These are phyloP conservation scores for Phyllostachys edulis DNA, from an alignment of 176 grass and related monocot genomes.

Conservation along the genomic window DNA sequence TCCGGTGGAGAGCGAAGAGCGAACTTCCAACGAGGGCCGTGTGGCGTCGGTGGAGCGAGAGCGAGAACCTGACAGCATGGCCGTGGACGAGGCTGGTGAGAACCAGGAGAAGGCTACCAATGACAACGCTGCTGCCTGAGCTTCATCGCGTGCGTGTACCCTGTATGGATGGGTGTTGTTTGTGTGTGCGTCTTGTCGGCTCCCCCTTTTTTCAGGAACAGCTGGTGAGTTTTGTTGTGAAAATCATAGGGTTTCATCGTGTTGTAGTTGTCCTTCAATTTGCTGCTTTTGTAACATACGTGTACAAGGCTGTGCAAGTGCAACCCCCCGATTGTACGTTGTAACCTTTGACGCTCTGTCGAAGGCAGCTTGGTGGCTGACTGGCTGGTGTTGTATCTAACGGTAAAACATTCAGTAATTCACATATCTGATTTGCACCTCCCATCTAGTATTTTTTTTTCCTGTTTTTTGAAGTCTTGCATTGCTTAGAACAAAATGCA, in stretches of 20 bases:
- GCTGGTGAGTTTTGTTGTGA: slow-evolving; percentile 57
- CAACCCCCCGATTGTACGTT: slow-evolving; percentile 14
- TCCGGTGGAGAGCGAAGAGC: slow-evolving; percentile 60
- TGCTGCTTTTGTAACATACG: slow-evolving; percentile 26
- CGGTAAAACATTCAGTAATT: background rate
- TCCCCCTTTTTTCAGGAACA: slow-evolving; percentile 32
- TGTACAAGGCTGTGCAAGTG: slow-evolving; percentile 42
- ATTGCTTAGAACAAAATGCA: background rate
- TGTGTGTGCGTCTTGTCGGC: slow-evolving; percentile 13
- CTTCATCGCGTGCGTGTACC: background rate
- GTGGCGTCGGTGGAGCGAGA: slow-evolving; percentile 34
- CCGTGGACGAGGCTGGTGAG: slow-evolving; percentile 43
- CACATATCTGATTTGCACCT: background rate
- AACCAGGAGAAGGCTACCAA: slow-evolving; percentile 48
- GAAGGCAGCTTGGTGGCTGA: slow-evolving; percentile 5
- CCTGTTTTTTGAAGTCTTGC: background rate
- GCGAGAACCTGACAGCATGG: slow-evolving; percentile 37
- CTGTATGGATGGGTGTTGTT: slow-evolving; percentile 3
- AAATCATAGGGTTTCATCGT: slow-evolving; percentile 38
- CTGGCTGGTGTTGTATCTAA: slow-evolving; percentile 8
- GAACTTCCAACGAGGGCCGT: slow-evolving; percentile 54
- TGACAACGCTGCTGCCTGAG: slow-evolving; percentile 28
- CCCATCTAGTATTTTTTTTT: background rate
- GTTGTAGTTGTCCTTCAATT: background rate
- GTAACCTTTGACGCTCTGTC: slow-evolving; percentile 27